Evolutionary conservation across 2,329 filamentous ascomycete species (phyloP).

Genomic region (Simplicillium aogashimaense): DNA sequence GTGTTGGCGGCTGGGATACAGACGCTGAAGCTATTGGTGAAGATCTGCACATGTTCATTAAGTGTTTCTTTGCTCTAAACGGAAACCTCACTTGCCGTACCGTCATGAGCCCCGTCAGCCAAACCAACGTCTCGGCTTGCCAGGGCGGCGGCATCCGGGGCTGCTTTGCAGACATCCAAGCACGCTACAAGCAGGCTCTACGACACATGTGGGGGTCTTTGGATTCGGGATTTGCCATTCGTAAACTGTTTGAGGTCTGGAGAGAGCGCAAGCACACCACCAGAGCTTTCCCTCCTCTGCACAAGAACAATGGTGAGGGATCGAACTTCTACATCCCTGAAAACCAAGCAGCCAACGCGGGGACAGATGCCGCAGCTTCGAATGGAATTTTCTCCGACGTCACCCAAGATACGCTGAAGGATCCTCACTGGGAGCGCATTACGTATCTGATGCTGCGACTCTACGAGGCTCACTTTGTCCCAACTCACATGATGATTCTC

Average conservation of each 20-base stretch:
- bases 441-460: conserved; percentile 53
- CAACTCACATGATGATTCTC: conserved; percentile 56
- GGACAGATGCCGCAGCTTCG: conserved; percentile 30
- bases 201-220: conserved; percentile 70
- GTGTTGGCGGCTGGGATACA: conserved; percentile 63
- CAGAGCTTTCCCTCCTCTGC: conserved; percentile 44
- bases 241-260: conserved; percentile 48
- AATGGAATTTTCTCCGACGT: conserved; percentile 46
- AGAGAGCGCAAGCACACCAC: conserved; percentile 46
- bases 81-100: conserved; percentile 56
- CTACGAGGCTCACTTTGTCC: conserved; percentile 67
- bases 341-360: conserved; percentile 25
- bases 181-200: conserved; percentile 62
- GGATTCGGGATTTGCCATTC: conserved; percentile 56
- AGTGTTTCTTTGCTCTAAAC: conserved; percentile 66
- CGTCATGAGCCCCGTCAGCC: conserved; percentile 59
- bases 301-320: conserved; percentile 33
- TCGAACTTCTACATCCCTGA: conserved; percentile 39
- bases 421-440: conserved; percentile 44
- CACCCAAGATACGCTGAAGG: conserved; percentile 37
- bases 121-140: conserved; percentile 59
- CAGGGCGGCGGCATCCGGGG: conserved; percentile 43
- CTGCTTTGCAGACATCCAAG: conserved; percentile 45
- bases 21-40: conserved; percentile 64
- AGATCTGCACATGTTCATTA: conserved; percentile 69